A percentile compares a stretch with the other conserved stretches of the same genome.
These are phyloP conservation scores for Neurospora tetrasperma DNA, from an alignment of 495 filamentous ascomycete species.

Conservation along the genomic window DNA sequence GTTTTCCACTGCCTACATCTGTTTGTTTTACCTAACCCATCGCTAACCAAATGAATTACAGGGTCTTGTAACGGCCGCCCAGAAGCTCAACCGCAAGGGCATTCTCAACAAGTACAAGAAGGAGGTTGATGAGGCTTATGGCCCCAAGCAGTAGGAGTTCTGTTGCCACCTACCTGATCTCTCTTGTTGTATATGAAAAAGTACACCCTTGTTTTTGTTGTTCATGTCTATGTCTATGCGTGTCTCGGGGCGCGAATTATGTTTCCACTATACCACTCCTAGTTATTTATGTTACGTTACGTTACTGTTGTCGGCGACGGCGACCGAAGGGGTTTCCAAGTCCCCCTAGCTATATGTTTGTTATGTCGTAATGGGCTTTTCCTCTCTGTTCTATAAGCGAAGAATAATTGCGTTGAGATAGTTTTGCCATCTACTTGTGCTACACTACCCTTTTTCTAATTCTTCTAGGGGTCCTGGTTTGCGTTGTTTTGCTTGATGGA, in stretches of 20 bases:
- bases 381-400: neutral
- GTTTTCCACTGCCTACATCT: slow-evolving; percentile 22
- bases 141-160: slow-evolving; percentile 10
- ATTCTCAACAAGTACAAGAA: slow-evolving; percentile 58
- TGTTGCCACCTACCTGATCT: neutral
- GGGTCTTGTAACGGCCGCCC: slow-evolving; percentile 60
- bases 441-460: too few species aligned
- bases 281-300: neutral
- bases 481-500: too few species aligned
- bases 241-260: neutral
- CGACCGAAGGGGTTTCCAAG: neutral
- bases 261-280: slow-evolving; percentile 2
- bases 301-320: neutral
- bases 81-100: slow-evolving; percentile 63
- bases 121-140: slow-evolving; percentile 52
- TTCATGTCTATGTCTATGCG: neutral
- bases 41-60: slow-evolving; percentile 27
- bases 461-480: too few species aligned
- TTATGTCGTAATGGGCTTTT: neutral
- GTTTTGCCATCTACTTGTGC: neutral
- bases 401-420: neutral
- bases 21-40: neutral
- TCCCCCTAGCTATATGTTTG: neutral
- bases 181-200: neutral
- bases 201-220: neutral